Percentiles rank a stretch among this genome's conserved stretches.
Conservation (phyloP, 2,329 filamentous ascomycete genomes). For the Trichoderma simmonsii region DNA sequence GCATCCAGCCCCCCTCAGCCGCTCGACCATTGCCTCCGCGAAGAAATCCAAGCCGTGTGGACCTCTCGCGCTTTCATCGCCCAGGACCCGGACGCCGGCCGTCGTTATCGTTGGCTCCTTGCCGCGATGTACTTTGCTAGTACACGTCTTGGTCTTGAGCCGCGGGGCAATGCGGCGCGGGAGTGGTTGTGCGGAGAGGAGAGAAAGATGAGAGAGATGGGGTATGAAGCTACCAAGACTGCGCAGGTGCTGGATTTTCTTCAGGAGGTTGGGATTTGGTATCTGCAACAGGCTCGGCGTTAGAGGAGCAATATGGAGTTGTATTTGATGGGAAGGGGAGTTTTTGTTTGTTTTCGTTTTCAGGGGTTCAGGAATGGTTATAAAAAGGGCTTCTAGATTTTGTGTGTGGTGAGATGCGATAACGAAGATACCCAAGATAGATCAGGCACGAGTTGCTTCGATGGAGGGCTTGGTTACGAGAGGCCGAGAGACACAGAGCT, state of each 20-base stretch:
- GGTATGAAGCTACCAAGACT: constrained; percentile 3
- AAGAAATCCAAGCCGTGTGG: constrained; percentile 6
- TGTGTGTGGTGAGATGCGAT: neutral
- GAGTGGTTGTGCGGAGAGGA: constrained; percentile 20
- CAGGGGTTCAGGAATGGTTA: neutral
- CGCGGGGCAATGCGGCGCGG: constrained; percentile 11
- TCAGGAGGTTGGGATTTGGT: constrained; percentile 4
- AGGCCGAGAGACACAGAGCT: neutral
- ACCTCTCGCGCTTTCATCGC: neutral
- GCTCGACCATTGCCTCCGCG: constrained; percentile 12
- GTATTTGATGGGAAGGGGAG: neutral
- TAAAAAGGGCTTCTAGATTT: neutral
- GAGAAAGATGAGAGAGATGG: neutral
- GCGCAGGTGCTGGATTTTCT: constrained; percentile 3
- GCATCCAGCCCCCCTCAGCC: neutral
- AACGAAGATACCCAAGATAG: neutral
- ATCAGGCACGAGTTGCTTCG: neutral
- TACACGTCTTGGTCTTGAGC: neutral
- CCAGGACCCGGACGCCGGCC: neutral
- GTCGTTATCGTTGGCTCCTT: constrained; percentile 1
- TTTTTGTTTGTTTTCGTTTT: neutral
- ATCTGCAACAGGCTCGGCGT: neutral
- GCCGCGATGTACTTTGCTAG: constrained; percentile 11
- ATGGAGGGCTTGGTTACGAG: neutral
- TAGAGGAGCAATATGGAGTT: neutral